Evolutionary conservation across 192 early-diverging fungal genomes (phyloP).

Genomic region (Phlyctochytrium planicorne): DNA sequence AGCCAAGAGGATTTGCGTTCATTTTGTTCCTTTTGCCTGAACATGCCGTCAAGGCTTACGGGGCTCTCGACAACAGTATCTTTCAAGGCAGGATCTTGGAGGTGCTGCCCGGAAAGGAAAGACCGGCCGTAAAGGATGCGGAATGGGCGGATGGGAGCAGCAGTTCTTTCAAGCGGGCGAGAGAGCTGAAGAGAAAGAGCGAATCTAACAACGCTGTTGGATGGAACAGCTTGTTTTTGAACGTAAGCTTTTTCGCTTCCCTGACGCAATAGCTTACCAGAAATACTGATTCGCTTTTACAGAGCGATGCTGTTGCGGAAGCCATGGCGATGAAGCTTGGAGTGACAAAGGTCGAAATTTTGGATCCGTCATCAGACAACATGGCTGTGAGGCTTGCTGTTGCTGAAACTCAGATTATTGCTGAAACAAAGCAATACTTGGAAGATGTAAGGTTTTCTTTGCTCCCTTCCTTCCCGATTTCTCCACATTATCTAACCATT

Average conservation of each 20-base stretch:
- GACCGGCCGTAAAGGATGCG: constrained; percentile 63
- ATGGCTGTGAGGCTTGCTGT: constrained; percentile 92
- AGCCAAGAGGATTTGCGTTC: constrained; percentile 92
- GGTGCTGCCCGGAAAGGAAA: constrained; percentile 86
- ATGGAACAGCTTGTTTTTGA: constrained; percentile 98
- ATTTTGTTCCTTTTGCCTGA: constrained; percentile 86
- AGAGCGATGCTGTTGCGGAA: constrained; percentile 90
- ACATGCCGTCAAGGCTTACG: constrained; percentile 89
- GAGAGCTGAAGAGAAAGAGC: constrained; percentile 76
- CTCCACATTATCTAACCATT: constrained; percentile 22
- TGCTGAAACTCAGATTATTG: constrained; percentile 96
- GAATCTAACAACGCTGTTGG: constrained; percentile 81
- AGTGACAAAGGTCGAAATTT: constrained; percentile 87
- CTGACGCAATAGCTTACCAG: constrained; percentile 1
- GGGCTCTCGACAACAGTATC: constrained; percentile 74
- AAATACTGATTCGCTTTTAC: constrained; percentile 16
- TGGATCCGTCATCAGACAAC: constrained; percentile 83
- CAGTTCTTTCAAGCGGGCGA: constrained; percentile 74
- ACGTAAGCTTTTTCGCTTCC: constrained; percentile 46
- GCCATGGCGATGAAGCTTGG: constrained; percentile 92
- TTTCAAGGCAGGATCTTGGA: constrained; percentile 93
- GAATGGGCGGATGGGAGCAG: constrained; percentile 20
- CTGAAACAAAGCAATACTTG: constrained; percentile 91
- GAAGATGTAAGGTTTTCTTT: constrained; percentile 60
- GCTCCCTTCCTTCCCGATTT: background rate